phyloP scores from a whole-genome alignment of 2,329 filamentous ascomycete genomes.

The Helotiales sp. region DNA sequence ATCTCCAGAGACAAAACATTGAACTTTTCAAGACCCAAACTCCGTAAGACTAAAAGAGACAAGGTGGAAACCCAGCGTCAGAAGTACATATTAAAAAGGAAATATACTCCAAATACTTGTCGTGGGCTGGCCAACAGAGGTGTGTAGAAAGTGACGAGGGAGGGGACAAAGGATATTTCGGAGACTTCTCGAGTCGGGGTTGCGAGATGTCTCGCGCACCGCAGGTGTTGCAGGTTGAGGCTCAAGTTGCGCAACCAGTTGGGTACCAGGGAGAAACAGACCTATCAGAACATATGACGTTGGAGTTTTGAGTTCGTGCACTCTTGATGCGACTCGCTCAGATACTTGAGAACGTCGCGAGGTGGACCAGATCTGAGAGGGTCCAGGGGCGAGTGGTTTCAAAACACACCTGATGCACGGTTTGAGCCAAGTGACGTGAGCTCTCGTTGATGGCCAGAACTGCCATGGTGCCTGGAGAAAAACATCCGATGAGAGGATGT shows the following conservation, averaged over 20 bases:
- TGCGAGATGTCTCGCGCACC: background rate
- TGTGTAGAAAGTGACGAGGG: background rate
- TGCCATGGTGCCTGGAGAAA: background rate
- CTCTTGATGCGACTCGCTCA: slow-evolving; percentile 13
- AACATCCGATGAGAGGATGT: background rate
- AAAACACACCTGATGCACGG: slow-evolving; percentile 26
- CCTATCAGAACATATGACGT: slow-evolving; percentile 4
- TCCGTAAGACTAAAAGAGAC: background rate
- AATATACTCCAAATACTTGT: background rate
- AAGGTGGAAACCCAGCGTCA: slow-evolving; percentile 2
- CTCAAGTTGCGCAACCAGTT: slow-evolving; percentile 3
- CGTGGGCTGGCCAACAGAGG: slow-evolving; percentile 12
- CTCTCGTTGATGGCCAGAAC: background rate
- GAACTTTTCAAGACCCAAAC: background rate
- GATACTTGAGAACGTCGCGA: slow-evolving; percentile 7
- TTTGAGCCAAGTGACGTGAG: slow-evolving; percentile 8
- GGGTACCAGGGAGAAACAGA: background rate
- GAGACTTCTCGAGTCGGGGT: background rate
- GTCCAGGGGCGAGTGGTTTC: slow-evolving; percentile 9
- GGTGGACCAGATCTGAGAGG: background rate
- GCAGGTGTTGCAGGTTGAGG: background rate
- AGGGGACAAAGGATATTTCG: background rate
- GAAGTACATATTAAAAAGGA: background rate
- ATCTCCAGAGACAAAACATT: slow-evolving; percentile 2
- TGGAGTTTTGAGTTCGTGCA: background rate